Conservation (phyloP, 2,329 filamentous ascomycete species). For the Pyrenochaeta sp. region DNA sequence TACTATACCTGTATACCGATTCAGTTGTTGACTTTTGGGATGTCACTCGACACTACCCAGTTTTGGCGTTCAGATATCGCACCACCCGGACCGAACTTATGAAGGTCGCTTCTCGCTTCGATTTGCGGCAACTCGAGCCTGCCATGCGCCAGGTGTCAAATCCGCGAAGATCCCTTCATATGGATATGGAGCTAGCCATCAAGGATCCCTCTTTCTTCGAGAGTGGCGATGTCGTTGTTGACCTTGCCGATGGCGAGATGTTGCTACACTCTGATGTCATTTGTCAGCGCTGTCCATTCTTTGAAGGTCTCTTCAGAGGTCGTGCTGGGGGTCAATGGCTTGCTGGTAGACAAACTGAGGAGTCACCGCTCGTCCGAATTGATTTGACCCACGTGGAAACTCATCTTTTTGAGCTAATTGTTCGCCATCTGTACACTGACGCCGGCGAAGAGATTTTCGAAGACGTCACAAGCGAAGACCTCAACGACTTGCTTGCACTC, state of each 20-base stretch:
- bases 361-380: slow-evolving; percentile 67
- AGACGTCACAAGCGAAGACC: slow-evolving; percentile 70
- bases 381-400: slow-evolving; percentile 83
- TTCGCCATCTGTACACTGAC: slow-evolving; percentile 86
- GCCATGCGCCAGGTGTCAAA: slow-evolving; percentile 78
- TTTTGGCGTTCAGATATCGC: slow-evolving; percentile 76
- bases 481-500: slow-evolving; percentile 56
- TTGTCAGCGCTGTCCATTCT: slow-evolving; percentile 89
- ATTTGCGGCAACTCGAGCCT: slow-evolving; percentile 75
- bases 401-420: slow-evolving; percentile 77
- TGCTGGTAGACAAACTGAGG: slow-evolving; percentile 67
- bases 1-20: slow-evolving; percentile 84
- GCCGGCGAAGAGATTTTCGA: slow-evolving; percentile 83
- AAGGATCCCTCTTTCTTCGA: slow-evolving; percentile 76
- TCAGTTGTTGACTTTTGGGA: slow-evolving; percentile 86
- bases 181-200: slow-evolving; percentile 76
- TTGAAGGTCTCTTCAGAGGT: slow-evolving; percentile 88
- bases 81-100: slow-evolving; percentile 87
- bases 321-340: slow-evolving; percentile 87
- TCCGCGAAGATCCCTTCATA: slow-evolving; percentile 69
- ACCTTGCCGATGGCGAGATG: slow-evolving; percentile 76
- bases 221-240: slow-evolving; percentile 79
- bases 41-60: slow-evolving; percentile 70
- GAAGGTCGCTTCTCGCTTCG: slow-evolving; percentile 77
- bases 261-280: slow-evolving; percentile 80